Conservation (phyloP, 2,329 filamentous ascomycete genomes). For the Alternaria rosae region DNA sequence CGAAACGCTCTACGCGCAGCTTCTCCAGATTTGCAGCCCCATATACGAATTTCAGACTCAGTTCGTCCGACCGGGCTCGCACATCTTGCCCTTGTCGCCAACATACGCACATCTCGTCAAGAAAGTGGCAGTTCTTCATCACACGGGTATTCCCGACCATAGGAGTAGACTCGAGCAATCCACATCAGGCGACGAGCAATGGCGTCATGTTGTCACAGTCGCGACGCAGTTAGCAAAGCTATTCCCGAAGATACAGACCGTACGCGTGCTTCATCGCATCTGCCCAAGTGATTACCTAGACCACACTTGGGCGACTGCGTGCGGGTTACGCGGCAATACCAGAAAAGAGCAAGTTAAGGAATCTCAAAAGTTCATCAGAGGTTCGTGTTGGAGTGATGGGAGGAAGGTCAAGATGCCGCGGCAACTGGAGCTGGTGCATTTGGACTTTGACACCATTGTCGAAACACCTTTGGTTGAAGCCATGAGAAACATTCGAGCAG, state of each 20-base stretch:
- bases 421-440: not conserved
- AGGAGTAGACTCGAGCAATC: too few relatives aligned
- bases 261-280: not conserved
- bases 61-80: not conserved
- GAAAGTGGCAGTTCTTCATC: not conserved
- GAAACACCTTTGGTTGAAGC: not conserved
- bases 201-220: not conserved
- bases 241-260: not conserved
- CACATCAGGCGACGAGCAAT: not conserved
- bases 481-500: not conserved
- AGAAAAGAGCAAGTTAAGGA: not conserved
- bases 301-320: not conserved
- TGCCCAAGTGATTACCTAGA: not conserved
- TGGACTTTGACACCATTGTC: not conserved
- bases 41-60: not conserved
- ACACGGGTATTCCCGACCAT: too few relatives aligned
- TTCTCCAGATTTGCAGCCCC: not conserved
- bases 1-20: not conserved
- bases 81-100: not conserved
- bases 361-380: not conserved
- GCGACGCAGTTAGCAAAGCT: not conserved
- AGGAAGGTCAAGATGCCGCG: not conserved
- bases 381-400: not conserved
- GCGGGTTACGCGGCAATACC: not conserved
- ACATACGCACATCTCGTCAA: not conserved